Percentiles rank a stretch among this genome's conserved stretches.
phyloP scores from a whole-genome alignment of 352 stramenopile species.

The Phytophthora cactorum region DNA sequence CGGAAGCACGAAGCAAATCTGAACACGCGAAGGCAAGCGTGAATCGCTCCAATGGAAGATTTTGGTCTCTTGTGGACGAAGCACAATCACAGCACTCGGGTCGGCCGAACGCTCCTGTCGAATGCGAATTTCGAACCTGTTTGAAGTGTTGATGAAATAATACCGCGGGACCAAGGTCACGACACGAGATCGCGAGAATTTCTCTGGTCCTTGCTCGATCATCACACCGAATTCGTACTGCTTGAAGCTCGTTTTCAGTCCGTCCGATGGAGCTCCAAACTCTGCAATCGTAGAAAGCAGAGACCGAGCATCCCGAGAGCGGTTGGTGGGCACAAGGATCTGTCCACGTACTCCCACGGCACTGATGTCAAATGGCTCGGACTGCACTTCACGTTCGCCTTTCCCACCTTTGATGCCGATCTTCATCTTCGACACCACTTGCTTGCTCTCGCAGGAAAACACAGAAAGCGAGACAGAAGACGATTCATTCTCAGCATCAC shows the following conservation, averaged over 20 bases:
- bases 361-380: slow-evolving; percentile 79
- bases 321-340: slow-evolving; percentile 64
- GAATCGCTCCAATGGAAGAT: slow-evolving; percentile 85
- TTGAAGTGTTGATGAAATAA: slow-evolving; percentile 82
- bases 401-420: slow-evolving; percentile 61
- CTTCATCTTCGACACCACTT: slow-evolving; percentile 77
- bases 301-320: slow-evolving; percentile 46
- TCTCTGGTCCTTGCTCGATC: slow-evolving; percentile 80
- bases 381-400: slow-evolving; percentile 62
- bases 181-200: slow-evolving; percentile 79
- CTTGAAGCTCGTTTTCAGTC: slow-evolving; percentile 49
- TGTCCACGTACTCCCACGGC: slow-evolving; percentile 78
- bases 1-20: slow-evolving; percentile 71
- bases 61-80: slow-evolving; percentile 66
- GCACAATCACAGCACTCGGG: slow-evolving; percentile 41
- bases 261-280: slow-evolving; percentile 32
- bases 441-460: slow-evolving; percentile 71
- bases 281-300: slow-evolving; percentile 63
- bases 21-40: slow-evolving; percentile 63
- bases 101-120: slow-evolving; percentile 62
- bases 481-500: slow-evolving; percentile 23
- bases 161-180: slow-evolving; percentile 84
- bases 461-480: slow-evolving; percentile 69
- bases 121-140: slow-evolving; percentile 67
- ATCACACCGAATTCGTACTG: slow-evolving; percentile 88